Evolutionary conservation across 176 grass and related monocot species (phyloP), one percentile per base, ranked within the genome.

Genomic region (Hordeum marinum): DNA sequence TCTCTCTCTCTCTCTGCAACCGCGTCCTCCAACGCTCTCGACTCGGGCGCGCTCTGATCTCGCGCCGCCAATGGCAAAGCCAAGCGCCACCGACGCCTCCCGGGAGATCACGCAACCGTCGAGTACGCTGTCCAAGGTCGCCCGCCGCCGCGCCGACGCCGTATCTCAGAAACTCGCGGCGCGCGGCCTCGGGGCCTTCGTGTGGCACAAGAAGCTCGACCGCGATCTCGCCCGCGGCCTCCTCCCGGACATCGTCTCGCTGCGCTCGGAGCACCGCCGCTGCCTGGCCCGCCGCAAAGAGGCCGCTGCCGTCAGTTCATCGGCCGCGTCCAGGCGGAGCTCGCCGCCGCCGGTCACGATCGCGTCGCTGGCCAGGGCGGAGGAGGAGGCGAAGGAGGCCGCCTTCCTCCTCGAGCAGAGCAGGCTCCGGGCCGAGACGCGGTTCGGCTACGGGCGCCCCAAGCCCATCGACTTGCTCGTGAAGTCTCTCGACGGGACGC

Each of bases 381-480:
- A 75, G 77, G 61, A 34, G 31, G 48, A 72, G 83, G 69, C 27
- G 3, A 83, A 90, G 64, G 89, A 91, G 20, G 54, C 65, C 13
- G 86, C 84, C 12, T 89, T 92, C 74, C 71, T 88, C 10, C 79
- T 92, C 15, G 68, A 79, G 15, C 79, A 92, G 83, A 83, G 83
- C 45, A 89, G 78, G 87, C 29, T 72, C 45, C 45, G 86, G 65
- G 86, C 65, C 8, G 77, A 42, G 63, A 88, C 87, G 13, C 85
- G 89, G 68, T 75, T 91, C 25, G 63, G 70, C 13, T 57, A 39
- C 42, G 82, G 86, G 2, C 77, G 86, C 18, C 59, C 79, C 43
- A 63, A 77, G 82, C 82, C 71, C 55, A 82, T 91, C 74, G 82
- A 91, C 45, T 43, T 89, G 32, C 87, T 83, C 80, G 67, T 88